Evolutionary conservation across 148 eudicot species (phyloP).

Genomic region (Suaeda aralocaspica): DNA sequence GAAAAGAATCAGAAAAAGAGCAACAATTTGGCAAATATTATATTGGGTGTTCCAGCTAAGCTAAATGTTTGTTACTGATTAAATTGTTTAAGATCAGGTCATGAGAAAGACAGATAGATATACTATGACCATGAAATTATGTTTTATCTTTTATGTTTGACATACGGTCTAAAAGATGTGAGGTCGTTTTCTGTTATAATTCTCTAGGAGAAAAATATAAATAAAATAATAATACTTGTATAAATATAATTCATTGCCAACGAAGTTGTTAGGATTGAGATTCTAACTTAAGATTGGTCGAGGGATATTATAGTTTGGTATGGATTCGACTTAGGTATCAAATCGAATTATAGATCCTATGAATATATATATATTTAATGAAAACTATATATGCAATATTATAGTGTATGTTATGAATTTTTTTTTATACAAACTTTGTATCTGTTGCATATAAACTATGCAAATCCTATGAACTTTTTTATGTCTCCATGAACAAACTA

Average conservation of each 20-base stretch:
- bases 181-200: not conserved
- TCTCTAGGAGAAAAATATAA: not conserved
- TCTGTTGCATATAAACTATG: too few relatives aligned
- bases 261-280: not conserved
- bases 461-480: too few relatives aligned
- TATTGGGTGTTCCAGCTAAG: constrained; percentile 9
- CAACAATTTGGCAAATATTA: not conserved
- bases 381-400: too few relatives aligned
- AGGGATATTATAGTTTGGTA: too few relatives aligned
- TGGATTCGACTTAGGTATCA: too few relatives aligned
- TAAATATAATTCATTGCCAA: not conserved
- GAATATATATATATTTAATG: too few relatives aligned
- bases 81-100: constrained; percentile 3
- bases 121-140: not conserved
- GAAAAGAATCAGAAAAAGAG: too few relatives aligned
- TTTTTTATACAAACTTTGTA: too few relatives aligned
- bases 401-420: too few relatives aligned
- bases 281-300: too few relatives aligned
- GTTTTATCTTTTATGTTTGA: not conserved
- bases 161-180: not conserved
- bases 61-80: not conserved
- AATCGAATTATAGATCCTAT: too few relatives aligned
- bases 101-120: constrained; percentile 8
- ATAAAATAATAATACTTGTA: constrained; percentile 1
- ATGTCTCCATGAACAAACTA: too few relatives aligned